Conservation (phyloP, 768 basidiomycete species). For the Russula sp. region DNA sequence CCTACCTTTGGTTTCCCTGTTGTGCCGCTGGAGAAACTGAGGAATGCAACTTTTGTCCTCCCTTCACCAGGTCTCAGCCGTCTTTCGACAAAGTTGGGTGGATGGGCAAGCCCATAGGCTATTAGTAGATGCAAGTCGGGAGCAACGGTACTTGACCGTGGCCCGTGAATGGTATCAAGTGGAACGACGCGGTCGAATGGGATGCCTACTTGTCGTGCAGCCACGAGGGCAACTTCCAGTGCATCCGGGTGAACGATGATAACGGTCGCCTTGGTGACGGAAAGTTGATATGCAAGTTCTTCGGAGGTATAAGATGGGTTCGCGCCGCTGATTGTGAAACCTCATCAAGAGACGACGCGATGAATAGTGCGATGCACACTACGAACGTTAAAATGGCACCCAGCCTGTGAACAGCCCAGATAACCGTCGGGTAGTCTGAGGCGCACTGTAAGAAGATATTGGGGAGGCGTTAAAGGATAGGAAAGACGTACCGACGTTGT, state of each 20-base stretch:
- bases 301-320: conserved; percentile 59
- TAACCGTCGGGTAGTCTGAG: conserved; percentile 25
- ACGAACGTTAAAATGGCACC: conserved; percentile 33
- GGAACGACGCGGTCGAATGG: conserved; percentile 35
- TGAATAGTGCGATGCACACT: background rate
- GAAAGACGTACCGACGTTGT: conserved; percentile 35
- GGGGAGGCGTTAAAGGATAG: background rate
- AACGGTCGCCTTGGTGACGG: conserved; percentile 27
- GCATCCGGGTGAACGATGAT: conserved; percentile 37
- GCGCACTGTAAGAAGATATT: background rate
- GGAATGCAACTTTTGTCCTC: conserved; percentile 58
- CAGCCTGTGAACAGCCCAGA: conserved; percentile 33
- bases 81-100: conserved; percentile 45
- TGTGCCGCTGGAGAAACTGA: conserved; percentile 74
- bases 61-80: conserved; percentile 55
- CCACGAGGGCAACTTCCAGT: conserved; percentile 35
- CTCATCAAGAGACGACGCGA: conserved; percentile 1
- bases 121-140: conserved; percentile 50
- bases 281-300: conserved; percentile 58
- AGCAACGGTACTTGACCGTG: background rate
- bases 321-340: conserved; percentile 44
- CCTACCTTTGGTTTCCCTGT: conserved; percentile 50
- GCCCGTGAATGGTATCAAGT: conserved; percentile 29
- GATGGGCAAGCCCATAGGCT: conserved; percentile 39
- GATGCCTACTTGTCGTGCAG: conserved; percentile 36